Evolutionary conservation across 305 asterid genomes (phyloP), one percentile per base, ranked within the genome.

Genomic region (Rubia balearica): DNA sequence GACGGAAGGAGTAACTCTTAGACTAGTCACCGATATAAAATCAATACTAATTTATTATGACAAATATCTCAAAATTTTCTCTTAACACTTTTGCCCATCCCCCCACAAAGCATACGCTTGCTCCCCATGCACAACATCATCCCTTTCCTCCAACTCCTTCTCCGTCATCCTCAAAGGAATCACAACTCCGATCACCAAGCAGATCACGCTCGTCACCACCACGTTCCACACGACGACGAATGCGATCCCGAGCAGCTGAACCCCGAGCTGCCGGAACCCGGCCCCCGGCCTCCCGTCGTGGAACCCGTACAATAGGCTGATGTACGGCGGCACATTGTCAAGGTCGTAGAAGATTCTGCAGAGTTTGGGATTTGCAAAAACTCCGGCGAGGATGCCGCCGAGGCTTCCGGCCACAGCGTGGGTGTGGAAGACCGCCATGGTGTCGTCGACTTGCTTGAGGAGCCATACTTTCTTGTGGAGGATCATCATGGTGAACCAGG

Each of bases 81-180:
- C 19, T 83, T 88, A 56, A 46, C 71, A 81, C 79, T 81, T 90
- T 79, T 89, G 87, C 0, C 97, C 95, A 46, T 90, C 92, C 0
- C 95, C 96, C 88, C 89, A 89, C 65, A 91, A 33, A 0, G 96
- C 97, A 74, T 89, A 91, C 0, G 97, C 96, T 53, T 79, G 89
- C 72, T 89, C 96, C 0, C 96, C 95, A 40, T 89, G 96, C 30
- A 89, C 89, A 0, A 85, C 83, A 7, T 85, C 91, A 19, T 89
- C 97, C 0, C 96, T 96, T 3, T 36, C 77, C 2, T 48, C 61
- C n/a, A 91, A 76, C 56, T 83, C 89, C 53, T 84, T 86, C 0
- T 87, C 96, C 0, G 84, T 69, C 85, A 89, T 64, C 69, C 89
- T 71, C 6, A 89, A 64, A 0, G 97, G 96, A 1, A 87, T 84